A percentile compares a stretch with the other conserved stretches of the same genome.
phyloP scores from a whole-genome alignment of 139 green algal genomes.

The Haematococcus sp. region DNA sequence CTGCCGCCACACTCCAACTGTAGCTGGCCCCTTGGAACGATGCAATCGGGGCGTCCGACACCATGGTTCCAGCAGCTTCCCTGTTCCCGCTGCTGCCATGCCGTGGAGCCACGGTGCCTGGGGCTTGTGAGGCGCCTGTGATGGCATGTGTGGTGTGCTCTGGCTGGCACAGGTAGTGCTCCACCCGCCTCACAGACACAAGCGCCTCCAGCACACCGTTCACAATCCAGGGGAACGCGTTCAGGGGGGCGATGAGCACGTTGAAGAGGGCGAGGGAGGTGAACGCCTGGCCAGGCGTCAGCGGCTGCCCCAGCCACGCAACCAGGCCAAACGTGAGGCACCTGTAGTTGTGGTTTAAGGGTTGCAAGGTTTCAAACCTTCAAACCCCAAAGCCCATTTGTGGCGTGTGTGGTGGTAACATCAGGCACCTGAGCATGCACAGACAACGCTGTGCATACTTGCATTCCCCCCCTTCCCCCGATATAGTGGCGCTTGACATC shows the following conservation, averaged over 20 bases:
- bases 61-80: not conserved
- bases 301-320: conserved; percentile 51
- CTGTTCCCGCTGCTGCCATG: not conserved
- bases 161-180: conserved; percentile 6
- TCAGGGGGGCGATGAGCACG: conserved; percentile 61
- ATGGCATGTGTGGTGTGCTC: conserved; percentile 1
- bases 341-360: not conserved
- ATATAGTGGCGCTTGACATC: too few relatives aligned
- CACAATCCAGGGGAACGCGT: conserved; percentile 86
- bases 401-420: too few relatives aligned
- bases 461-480: too few relatives aligned
- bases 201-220: conserved; percentile 77
- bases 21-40: too few relatives aligned
- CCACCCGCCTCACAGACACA: conserved; percentile 56
- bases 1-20: too few relatives aligned
- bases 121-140: too few relatives aligned
- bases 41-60: too few relatives aligned
- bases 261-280: conserved; percentile 86
- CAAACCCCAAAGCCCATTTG: too few relatives aligned
- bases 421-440: too few relatives aligned
- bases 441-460: conserved; percentile 6
- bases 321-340: conserved; percentile 63
- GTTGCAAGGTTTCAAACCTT: too few relatives aligned
- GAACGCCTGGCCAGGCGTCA: conserved; percentile 69
- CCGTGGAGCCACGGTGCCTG: not conserved